Evolutionary conservation across 2,329 filamentous ascomycete genomes (phyloP).

Genomic region (Fusarium subtropicale): DNA sequence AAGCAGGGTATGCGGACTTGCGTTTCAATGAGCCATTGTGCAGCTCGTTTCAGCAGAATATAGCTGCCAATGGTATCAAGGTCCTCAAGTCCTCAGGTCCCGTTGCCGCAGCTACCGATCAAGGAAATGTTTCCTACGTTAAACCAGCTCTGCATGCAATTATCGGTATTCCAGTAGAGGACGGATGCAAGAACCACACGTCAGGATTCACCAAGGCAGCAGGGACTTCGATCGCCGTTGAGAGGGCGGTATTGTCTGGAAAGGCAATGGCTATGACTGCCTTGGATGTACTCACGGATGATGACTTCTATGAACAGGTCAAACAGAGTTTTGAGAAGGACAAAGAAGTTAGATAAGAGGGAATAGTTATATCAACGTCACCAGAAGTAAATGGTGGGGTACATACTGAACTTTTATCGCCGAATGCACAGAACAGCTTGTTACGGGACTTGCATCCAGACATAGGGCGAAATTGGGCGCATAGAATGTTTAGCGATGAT

Average conservation of each 20-base stretch:
- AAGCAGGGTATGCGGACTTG: conserved; percentile 9
- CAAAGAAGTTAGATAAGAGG: too few relatives aligned
- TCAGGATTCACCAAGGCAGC: conserved; percentile 7
- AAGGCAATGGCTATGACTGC: conserved; percentile 19
- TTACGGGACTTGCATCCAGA: too few relatives aligned
- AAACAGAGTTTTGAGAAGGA: not conserved
- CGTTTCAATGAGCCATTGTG: not conserved
- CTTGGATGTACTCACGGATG: conserved; percentile 8
- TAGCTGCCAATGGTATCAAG: not conserved
- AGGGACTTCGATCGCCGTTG: not conserved
- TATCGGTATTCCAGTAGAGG: conserved; percentile 10
- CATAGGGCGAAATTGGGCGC: too few relatives aligned
- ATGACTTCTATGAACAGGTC: not conserved
- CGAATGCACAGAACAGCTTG: too few relatives aligned
- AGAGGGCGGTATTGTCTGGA: not conserved
- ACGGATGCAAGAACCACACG: conserved; percentile 15
- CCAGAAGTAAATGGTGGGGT: too few relatives aligned
- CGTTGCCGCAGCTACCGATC: conserved; percentile 11
- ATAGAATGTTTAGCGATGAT: too few relatives aligned
- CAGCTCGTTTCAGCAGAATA: not conserved
- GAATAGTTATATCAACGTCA: too few relatives aligned
- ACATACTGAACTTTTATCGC: too few relatives aligned
- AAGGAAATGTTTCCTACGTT: conserved; percentile 15
- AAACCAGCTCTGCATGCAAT: conserved; percentile 5
- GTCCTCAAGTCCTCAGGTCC: not conserved